Evolutionary conservation across 1,284 basidiomycete species (phyloP), one percentile per base, ranked within the genome.

Genomic region (Vanrija sp.): DNA sequence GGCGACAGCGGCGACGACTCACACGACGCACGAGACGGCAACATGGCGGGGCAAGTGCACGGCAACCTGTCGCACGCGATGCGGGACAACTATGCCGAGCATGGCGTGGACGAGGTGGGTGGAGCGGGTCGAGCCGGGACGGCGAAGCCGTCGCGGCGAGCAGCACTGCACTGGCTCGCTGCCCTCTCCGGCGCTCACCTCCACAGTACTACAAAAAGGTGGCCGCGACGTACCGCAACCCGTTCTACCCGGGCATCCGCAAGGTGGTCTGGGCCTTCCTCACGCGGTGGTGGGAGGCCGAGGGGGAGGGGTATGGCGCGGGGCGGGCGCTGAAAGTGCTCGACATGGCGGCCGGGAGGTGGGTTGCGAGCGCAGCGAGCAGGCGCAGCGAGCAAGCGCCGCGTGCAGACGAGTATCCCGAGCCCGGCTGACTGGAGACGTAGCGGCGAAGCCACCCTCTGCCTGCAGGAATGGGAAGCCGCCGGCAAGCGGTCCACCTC

Each of bases 231-330:
- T 87, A 87, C 68, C 81, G 85, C 20, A 88, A 87, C 63, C 85
- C 85, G 0, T 86, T 87, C 71, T 86, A 83, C 58, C 83, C 82
- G 1, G 85, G 84, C 3, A 79, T 87, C 46, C 80, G 82, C 57
- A 80, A 79, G 35, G 65, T 69, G 43, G 53, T 69, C 7, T 67
- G 64, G 56, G 57, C 61, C n/a, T 62, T 73, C 35, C 59, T 73
- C 60, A 63, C 68, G 22, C 56, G 75, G 22, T 81, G 79, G 77
- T 79, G 79, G 74, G 62, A 67, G 23, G 65, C 74, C 41, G 76
- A 80, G 57, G 67, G 69, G 2, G 45, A 51, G 9, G 43, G 66
- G 24, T 64, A 59, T 25, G 53, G 41, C 8, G 20, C 31, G 6
- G 22, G 51, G 15, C 39, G 15, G 52, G 57, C 45, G 9, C 53